Evolutionary conservation across 2,329 filamentous ascomycete species (phyloP).

Genomic region (Colletotrichum coccodes): DNA sequence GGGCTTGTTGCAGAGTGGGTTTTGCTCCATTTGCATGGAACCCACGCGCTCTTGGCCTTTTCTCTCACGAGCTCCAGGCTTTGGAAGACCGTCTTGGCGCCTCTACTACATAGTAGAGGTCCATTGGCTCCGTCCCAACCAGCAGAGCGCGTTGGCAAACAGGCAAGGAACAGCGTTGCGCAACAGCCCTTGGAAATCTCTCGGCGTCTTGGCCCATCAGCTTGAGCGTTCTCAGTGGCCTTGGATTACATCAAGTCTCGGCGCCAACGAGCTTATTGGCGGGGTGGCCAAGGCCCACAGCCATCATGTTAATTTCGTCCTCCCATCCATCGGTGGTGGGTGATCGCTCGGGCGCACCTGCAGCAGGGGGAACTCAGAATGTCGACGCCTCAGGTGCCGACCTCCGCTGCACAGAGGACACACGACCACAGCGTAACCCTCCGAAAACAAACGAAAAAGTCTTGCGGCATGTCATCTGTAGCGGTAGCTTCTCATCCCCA

Average conservation of each 20-base stretch:
- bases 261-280: constrained; percentile 10
- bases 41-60: constrained; percentile 24
- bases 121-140: neutral
- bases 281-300: constrained; percentile 19
- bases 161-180: constrained; percentile 10
- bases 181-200: constrained; percentile 16
- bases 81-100: constrained; percentile 12
- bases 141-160: neutral
- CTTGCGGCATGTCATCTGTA: neutral
- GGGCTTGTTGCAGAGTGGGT: constrained; percentile 16
- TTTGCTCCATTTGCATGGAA: constrained; percentile 25
- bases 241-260: constrained; percentile 32
- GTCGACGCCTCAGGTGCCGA: neutral
- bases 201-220: constrained; percentile 27
- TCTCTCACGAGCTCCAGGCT: constrained; percentile 23
- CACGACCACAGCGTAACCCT: constrained; percentile 15
- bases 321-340: constrained; percentile 1
- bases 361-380: neutral
- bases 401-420: neutral
- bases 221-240: constrained; percentile 13
- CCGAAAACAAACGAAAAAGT: neutral
- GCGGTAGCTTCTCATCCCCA: neutral
- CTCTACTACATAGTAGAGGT: neutral
- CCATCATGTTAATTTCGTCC: constrained; percentile 13
- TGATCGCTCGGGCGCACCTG: constrained; percentile 4